Conservation (phyloP, 106 monocot genomes). For the Chionographis japonica region DNA sequence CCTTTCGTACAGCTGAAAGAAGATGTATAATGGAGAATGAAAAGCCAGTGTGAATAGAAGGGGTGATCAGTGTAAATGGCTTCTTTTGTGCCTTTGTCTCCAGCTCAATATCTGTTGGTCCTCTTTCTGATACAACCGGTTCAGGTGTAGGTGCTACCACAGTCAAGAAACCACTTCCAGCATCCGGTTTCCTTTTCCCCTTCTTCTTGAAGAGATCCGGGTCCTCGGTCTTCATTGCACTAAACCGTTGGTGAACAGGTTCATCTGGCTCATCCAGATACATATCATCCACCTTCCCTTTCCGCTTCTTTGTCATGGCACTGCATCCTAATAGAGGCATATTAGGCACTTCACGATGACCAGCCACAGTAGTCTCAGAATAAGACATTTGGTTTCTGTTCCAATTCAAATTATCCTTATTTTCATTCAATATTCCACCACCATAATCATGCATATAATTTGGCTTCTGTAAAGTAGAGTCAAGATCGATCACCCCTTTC, state of each 20-base stretch:
- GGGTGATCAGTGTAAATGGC: slow-evolving; percentile 67
- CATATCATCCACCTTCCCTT: slow-evolving; percentile 28
- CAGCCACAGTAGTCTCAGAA: slow-evolving; percentile 13
- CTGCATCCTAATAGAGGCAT: slow-evolving; percentile 34
- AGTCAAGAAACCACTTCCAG: slow-evolving; percentile 16
- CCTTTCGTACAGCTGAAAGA: slow-evolving; percentile 77
- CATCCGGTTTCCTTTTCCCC: slow-evolving; percentile 43
- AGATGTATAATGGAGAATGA: slow-evolving; percentile 97
- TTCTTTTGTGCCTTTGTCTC: slow-evolving; percentile 49
- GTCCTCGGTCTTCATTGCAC: slow-evolving; percentile 37
- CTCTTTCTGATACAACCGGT: slow-evolving; percentile 22
- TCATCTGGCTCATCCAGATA: slow-evolving; percentile 26
- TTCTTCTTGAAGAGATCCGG: slow-evolving; percentile 50
- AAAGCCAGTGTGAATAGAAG: slow-evolving; percentile 84
- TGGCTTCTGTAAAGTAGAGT: slow-evolving; percentile 12
- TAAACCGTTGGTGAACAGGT: slow-evolving; percentile 17
- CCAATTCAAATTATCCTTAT: slow-evolving; percentile 22
- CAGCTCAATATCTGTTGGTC: slow-evolving; percentile 25
- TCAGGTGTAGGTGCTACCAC: slow-evolving; percentile 12
- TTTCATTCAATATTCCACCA: slow-evolving; percentile 20
- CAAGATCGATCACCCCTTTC: slow-evolving; percentile 18
- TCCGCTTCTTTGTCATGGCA: slow-evolving; percentile 52
- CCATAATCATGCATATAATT: slow-evolving; percentile 24
- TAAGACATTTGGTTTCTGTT: slow-evolving; percentile 13
- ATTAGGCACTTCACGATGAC: slow-evolving; percentile 21